These are phyloP conservation scores for Litchi chinensis DNA, from an alignment of 345 rosid species.

Conservation along the genomic window DNA sequence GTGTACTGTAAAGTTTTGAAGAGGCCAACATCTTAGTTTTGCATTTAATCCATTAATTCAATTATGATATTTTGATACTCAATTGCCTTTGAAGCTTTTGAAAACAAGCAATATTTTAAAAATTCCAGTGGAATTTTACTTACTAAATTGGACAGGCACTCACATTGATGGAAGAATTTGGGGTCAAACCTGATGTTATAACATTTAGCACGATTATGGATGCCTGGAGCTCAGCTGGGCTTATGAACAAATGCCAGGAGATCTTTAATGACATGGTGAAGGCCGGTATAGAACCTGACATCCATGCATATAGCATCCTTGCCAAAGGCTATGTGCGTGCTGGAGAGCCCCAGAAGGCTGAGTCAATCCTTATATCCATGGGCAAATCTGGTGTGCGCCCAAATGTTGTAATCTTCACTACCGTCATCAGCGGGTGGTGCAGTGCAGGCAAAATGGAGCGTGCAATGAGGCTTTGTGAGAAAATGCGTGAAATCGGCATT, in stretches of 20 bases:
- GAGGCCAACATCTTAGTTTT: not conserved
- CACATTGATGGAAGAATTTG: constrained; percentile 68
- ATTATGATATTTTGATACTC: not conserved
- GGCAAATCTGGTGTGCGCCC: constrained; percentile 53
- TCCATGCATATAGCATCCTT: constrained; percentile 75
- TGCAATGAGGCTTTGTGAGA: constrained; percentile 56
- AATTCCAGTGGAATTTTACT: constrained; percentile 1
- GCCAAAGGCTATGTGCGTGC: constrained; percentile 86
- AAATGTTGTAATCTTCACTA: constrained; percentile 85
- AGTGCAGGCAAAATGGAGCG: constrained; percentile 71
- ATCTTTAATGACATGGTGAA: constrained; percentile 76
- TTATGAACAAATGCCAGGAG: constrained; percentile 82
- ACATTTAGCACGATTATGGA: constrained; percentile 95
- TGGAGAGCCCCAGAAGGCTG: constrained; percentile 72
- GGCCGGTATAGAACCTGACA: constrained; percentile 77
- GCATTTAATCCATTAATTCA: constrained; percentile 4
- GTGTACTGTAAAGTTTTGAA: not conserved
- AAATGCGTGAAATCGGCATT: constrained; percentile 58
- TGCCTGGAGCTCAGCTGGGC: constrained; percentile 86
- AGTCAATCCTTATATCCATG: constrained; percentile 63
- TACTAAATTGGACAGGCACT: constrained; percentile 47
- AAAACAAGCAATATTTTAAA: not conserved
- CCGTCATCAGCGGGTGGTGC: constrained; percentile 86
- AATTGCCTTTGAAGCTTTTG: not conserved
- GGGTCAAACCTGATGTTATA: constrained; percentile 73